These are phyloP conservation scores for Talaromyces atroroseus DNA, from an alignment of 2,329 filamentous ascomycete species.

Conservation along the genomic window DNA sequence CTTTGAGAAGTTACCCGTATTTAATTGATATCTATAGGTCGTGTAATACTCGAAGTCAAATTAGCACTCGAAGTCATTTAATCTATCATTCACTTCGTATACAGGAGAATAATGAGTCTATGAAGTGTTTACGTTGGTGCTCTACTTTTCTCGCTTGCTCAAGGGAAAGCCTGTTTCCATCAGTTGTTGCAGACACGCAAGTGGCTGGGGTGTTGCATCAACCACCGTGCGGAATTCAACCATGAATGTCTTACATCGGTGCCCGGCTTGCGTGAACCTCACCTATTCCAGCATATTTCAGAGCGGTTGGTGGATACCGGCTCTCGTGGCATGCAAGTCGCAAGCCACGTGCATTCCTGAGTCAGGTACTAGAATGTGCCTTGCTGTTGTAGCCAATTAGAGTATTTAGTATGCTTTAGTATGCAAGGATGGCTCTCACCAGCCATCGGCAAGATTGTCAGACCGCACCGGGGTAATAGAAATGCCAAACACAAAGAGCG, in stretches of 20 bases:
- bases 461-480: background rate
- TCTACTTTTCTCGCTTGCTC: too few species aligned
- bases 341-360: background rate
- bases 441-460: background rate
- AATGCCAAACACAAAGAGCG: background rate
- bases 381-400: background rate
- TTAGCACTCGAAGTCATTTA: too few species aligned
- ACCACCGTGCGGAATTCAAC: background rate
- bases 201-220: background rate
- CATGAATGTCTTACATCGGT: background rate
- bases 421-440: background rate
- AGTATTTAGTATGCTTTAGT: background rate
- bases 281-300: background rate
- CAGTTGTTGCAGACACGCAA: too few species aligned
- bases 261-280: background rate
- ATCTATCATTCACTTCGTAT: too few species aligned
- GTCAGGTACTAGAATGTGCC: background rate
- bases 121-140: too few species aligned
- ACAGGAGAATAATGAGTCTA: too few species aligned
- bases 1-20: too few species aligned
- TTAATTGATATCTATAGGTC: too few species aligned
- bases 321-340: background rate
- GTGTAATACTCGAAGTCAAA: too few species aligned
- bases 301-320: background rate
- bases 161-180: too few species aligned